Evolutionary conservation across 371 early-diverging fungal genomes (phyloP).

Genomic region (Circinella umbellata): DNA sequence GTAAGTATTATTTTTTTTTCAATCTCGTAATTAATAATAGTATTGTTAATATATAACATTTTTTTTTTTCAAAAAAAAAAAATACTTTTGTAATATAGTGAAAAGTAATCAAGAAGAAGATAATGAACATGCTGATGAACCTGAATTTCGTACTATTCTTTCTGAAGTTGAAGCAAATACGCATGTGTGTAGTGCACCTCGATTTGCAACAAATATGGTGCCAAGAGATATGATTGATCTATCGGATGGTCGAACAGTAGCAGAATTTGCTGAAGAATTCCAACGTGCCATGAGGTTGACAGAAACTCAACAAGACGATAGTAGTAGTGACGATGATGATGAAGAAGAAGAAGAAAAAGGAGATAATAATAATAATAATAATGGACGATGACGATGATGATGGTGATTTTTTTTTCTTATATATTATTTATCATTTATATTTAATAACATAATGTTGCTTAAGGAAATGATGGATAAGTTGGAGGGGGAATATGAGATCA

Average conservation of each 20-base stretch:
- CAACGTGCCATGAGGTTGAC: slow-evolving; percentile 50
- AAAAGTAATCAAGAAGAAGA: background rate
- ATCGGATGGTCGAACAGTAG: slow-evolving; percentile 73
- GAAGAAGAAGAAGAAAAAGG: too few species aligned
- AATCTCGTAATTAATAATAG: background rate
- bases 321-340: slow-evolving; percentile 11
- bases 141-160: slow-evolving; percentile 54
- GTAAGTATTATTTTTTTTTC: slow-evolving; percentile 29
- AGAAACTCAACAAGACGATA: slow-evolving; percentile 1
- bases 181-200: slow-evolving; percentile 46
- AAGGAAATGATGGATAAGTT: background rate
- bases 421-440: slow-evolving; percentile 6
- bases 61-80: too few species aligned
- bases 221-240: slow-evolving; percentile 81
- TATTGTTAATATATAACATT: too few species aligned
- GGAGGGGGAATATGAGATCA: background rate
- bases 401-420: background rate
- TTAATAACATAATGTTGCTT: background rate
- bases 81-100: background rate
- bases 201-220: slow-evolving; percentile 69
- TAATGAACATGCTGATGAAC: slow-evolving; percentile 10
- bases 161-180: slow-evolving; percentile 57
- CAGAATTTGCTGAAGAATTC: slow-evolving; percentile 74
- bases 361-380: background rate
- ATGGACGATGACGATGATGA: background rate